These are phyloP conservation scores for Auricularia cornea DNA, from an alignment of 768 basidiomycete species.

Conservation along the genomic window DNA sequence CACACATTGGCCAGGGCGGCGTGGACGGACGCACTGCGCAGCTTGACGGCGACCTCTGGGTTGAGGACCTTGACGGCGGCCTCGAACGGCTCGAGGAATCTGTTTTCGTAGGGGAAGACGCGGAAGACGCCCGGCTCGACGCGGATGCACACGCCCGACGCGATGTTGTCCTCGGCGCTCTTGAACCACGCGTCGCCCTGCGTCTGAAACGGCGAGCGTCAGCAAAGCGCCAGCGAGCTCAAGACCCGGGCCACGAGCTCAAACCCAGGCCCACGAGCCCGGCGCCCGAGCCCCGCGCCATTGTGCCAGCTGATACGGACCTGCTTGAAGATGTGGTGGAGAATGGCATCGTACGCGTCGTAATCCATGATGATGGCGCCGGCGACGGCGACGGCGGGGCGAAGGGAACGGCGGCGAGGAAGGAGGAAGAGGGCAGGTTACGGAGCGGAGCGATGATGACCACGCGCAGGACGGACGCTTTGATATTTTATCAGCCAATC, in stretches of 20 bases:
- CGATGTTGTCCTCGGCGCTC: slow-evolving; percentile 72
- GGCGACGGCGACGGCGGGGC: background rate
- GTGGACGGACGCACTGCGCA: slow-evolving; percentile 71
- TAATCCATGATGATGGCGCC: slow-evolving; percentile 49
- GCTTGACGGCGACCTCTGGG: slow-evolving; percentile 77
- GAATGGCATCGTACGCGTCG: slow-evolving; percentile 47
- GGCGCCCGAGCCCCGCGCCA: too few species aligned
- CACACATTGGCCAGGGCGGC: slow-evolving; percentile 66
- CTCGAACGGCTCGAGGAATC: slow-evolving; percentile 74
- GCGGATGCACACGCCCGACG: slow-evolving; percentile 70
- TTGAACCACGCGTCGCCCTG: slow-evolving; percentile 84
- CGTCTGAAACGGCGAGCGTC: slow-evolving; percentile 38
- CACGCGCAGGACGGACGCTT: too few species aligned
- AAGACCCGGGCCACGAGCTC: too few species aligned
- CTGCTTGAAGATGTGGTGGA: slow-evolving; percentile 72
- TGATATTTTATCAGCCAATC: too few species aligned
- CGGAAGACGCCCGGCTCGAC: slow-evolving; percentile 63
- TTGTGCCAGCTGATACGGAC: slow-evolving; percentile 31
- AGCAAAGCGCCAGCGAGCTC: background rate
- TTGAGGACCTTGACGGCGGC: slow-evolving; percentile 67
- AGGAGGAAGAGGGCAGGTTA: background rate
- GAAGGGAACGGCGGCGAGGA: background rate
- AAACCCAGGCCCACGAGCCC: too few species aligned
- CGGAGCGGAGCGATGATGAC: slow-evolving; percentile 20
- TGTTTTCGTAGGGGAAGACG: slow-evolving; percentile 80